phyloP scores from a whole-genome alignment of 257 asterid genomes.

The Catharanthus roseus region DNA sequence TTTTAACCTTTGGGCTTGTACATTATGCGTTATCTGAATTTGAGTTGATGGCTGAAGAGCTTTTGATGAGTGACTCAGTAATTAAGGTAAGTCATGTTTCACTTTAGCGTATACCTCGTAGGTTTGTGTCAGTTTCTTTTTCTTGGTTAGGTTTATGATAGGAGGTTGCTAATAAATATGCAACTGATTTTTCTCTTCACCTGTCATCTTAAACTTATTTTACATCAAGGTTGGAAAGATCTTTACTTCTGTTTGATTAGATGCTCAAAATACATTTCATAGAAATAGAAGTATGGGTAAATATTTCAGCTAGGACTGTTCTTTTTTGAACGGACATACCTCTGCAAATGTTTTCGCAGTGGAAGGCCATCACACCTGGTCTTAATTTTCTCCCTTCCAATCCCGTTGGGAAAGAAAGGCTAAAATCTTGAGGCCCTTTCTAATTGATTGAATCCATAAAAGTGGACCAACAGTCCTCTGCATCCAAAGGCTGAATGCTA shows the following conservation, averaged over 20 bases:
- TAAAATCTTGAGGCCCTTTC: too few relatives aligned
- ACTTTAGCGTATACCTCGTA: not conserved
- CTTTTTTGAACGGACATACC: too few relatives aligned
- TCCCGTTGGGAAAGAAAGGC: too few relatives aligned
- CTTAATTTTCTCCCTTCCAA: too few relatives aligned
- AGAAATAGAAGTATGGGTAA: too few relatives aligned
- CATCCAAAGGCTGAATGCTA: too few relatives aligned
- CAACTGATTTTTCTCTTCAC: not conserved
- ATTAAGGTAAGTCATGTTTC: constrained; percentile 48
- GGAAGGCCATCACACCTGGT: too few relatives aligned
- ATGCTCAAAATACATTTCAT: not conserved
- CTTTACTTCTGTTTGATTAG: not conserved
- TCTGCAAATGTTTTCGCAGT: too few relatives aligned
- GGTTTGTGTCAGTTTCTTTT: not conserved
- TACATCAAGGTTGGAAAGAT: not conserved
- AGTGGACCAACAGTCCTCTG: too few relatives aligned
- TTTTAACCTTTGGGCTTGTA: constrained; percentile 72
- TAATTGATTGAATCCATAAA: too few relatives aligned
- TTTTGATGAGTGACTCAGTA: constrained; percentile 86
- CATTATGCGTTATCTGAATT: constrained; percentile 68
- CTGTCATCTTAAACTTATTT: not conserved
- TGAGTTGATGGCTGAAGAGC: constrained; percentile 88
- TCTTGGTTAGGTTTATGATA: not conserved
- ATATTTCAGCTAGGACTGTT: too few relatives aligned
- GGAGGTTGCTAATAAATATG: too few relatives aligned